phyloP scores from a whole-genome alignment of 352 stramenopile species.

The Globisporangium paddicum region DNA sequence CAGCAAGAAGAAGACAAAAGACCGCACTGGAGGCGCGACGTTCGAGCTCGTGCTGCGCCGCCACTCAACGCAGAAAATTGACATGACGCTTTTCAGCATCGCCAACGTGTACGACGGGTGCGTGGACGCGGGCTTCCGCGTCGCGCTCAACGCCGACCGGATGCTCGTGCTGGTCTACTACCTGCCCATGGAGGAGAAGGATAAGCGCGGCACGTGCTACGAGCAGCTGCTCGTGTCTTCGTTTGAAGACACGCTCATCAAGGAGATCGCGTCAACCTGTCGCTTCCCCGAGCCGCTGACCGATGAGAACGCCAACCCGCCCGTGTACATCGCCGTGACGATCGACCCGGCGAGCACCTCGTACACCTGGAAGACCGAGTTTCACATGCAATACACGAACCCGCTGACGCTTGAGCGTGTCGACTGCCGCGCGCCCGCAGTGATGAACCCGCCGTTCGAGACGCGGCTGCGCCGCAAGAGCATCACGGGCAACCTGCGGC shows the following conservation, averaged over 20 bases:
- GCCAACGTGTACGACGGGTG: conserved; percentile 57
- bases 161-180: conserved; percentile 62
- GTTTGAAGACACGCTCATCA: conserved; percentile 12
- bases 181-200: conserved; percentile 34
- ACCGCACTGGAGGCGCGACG: conserved; percentile 29
- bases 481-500: conserved; percentile 44
- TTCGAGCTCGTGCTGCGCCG: conserved; percentile 68
- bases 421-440: conserved; percentile 27
- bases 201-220: conserved; percentile 38
- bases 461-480: conserved; percentile 26
- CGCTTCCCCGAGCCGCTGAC: conserved; percentile 21
- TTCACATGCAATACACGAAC: conserved; percentile 59
- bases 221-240: conserved; percentile 37
- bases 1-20: no score
- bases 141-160: conserved; percentile 56
- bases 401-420: conserved; percentile 33
- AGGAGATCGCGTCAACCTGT: conserved; percentile 19
- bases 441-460: conserved; percentile 21
- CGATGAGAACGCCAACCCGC: conserved; percentile 35
- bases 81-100: conserved; percentile 75
- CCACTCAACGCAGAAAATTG: conserved; percentile 13
- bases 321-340: conserved; percentile 53
- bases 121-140: conserved; percentile 55
- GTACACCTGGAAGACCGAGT: conserved; percentile 29
- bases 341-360: conserved; percentile 31